phyloP scores from a whole-genome alignment of 768 basidiomycete species.

The Pisolithus tinctorius region DNA sequence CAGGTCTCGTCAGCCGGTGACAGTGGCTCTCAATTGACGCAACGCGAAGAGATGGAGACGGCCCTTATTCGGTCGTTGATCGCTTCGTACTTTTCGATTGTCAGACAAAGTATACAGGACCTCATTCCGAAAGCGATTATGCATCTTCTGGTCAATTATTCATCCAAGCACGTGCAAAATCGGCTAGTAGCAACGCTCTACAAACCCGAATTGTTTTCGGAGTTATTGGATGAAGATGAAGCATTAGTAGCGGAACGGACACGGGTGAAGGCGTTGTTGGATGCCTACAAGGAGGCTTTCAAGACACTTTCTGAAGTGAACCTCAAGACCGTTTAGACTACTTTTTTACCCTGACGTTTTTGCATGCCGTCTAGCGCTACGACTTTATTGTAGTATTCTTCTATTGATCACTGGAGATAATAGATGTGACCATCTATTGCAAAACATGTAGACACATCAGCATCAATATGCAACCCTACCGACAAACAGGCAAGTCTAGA shows the following conservation, averaged over 20 bases:
- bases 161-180: conserved; percentile 95
- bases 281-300: conserved; percentile 94
- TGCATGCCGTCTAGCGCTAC: background rate
- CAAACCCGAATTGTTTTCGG: conserved; percentile 88
- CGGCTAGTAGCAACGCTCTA: conserved; percentile 91
- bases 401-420: background rate
- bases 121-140: conserved; percentile 97
- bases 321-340: conserved; percentile 49
- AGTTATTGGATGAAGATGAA: conserved; percentile 93
- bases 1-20: conserved; percentile 50
- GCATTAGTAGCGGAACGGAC: conserved; percentile 88
- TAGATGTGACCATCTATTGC: background rate
- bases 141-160: conserved; percentile 95
- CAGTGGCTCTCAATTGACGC: conserved; percentile 57
- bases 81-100: conserved; percentile 91
- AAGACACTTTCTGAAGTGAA: conserved; percentile 80
- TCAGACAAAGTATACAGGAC: conserved; percentile 95
- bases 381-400: background rate
- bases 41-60: conserved; percentile 95
- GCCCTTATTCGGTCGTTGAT: conserved; percentile 91
- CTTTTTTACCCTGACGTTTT: background rate
- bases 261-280: conserved; percentile 87
- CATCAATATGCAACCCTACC: background rate
- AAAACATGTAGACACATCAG: background rate
- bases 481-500: background rate